phyloP scores from a whole-genome alignment of 2,329 filamentous ascomycete genomes.

The Escovopsis sp. region DNA sequence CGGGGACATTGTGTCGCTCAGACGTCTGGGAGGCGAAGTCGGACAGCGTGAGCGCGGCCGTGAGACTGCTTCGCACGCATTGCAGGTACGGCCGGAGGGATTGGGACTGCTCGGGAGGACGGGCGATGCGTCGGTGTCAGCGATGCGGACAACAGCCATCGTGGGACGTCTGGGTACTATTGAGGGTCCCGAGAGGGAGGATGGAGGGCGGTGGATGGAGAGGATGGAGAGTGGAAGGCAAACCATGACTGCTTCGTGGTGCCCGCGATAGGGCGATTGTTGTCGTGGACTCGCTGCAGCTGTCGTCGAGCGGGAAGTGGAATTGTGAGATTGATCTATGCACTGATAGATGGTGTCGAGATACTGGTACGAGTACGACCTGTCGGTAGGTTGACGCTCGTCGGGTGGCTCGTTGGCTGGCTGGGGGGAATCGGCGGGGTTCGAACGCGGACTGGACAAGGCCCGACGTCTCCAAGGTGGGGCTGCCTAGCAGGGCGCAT shows the following conservation, averaged over 20 bases:
- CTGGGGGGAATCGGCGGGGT: constrained; percentile 3
- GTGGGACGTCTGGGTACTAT: too few species aligned
- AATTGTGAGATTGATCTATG: too few species aligned
- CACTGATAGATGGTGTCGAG: too few species aligned
- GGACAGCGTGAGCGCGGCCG: constrained; percentile 72
- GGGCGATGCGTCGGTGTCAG: background rate
- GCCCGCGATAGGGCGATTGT: too few species aligned
- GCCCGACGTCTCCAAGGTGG: constrained; percentile 5
- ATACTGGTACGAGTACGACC: too few species aligned
- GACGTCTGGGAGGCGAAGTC: constrained; percentile 97
- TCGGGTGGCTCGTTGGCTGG: background rate
- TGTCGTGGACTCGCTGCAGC: too few species aligned
- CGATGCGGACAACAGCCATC: too few species aligned
- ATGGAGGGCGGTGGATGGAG: too few species aligned
- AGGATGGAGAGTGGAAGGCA: too few species aligned
- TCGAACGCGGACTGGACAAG: constrained; percentile 2
- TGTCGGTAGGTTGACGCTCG: background rate
- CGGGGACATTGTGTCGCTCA: constrained; percentile 94
- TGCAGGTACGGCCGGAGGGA: constrained; percentile 92
- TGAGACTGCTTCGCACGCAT: constrained; percentile 88
- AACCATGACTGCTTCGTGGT: too few species aligned
- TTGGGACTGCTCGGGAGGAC: constrained; percentile 55
- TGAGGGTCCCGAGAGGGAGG: too few species aligned
- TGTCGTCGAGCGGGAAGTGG: too few species aligned
- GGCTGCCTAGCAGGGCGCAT: background rate